Evolutionary conservation across 116 monocot genomes (phyloP), one percentile per base, ranked within the genome.

Genomic region (Phalaenopsis hybrid): DNA sequence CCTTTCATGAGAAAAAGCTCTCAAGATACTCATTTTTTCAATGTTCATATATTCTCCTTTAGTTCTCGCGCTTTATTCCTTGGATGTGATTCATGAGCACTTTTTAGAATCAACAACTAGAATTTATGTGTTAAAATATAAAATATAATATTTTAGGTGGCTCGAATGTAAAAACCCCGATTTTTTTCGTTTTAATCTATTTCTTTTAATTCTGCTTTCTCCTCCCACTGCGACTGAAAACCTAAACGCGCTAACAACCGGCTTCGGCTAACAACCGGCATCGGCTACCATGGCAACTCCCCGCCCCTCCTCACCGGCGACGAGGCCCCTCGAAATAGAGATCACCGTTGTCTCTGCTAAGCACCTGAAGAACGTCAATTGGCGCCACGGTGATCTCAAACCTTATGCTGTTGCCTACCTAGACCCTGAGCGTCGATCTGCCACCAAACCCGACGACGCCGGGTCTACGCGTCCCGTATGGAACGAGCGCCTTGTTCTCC

Each of bases 321-420:
- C 75, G 25, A 75, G 50, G 70, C 72, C 80, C 4, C 74, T 87
- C 25, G 87, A 89, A 23, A 81, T 89, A 33, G 90, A 90, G 82
- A 81, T 92, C 79, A 89, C 85, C 12, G 75, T 95, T 18, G 57
- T 87, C 45, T 91, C 92, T 4, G 95, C 85, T 20, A 87, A 86
- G 80, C 87, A 95, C 82, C 89, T 95, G 4, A 95, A 95, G 91
- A 95, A 95, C 84, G 92, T 95, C 51, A 95, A 95, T 86, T 95
- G 91, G 95, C 89, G 88, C 73, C 78, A 85, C 84, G 92, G 95
- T 51, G 83, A 88, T 25, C 87, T 92, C 51, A 88, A 91, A 82
- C 95, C 92, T 78, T 95, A 92, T 79, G 92, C 89, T 69, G 87
- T 95, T 31, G 80, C 85, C 20, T 89, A 89, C 83, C 78, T 92